Conservation (phyloP, 345 rosid species). For the Lepidium aucheri region DNA sequence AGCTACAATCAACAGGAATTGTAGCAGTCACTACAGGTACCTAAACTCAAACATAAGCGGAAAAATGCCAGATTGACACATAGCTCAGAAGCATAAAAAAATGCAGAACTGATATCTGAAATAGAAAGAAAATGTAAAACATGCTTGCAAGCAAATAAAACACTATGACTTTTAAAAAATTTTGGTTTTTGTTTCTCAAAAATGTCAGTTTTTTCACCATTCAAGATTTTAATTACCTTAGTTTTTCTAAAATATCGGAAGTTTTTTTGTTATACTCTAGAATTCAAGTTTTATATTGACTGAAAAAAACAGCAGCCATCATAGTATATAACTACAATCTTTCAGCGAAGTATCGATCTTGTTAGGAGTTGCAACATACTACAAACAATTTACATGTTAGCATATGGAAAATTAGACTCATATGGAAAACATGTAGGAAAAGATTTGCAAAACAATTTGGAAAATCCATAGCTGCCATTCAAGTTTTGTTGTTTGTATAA, state of each 20-base stretch:
- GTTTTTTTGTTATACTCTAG: too few species aligned
- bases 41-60: conserved; percentile 33
- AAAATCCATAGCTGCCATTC: neutral
- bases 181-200: too few species aligned
- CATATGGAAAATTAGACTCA: neutral
- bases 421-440: neutral
- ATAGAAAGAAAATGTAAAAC: neutral
- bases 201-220: too few species aligned
- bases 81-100: neutral
- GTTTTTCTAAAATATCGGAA: too few species aligned
- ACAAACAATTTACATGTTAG: neutral
- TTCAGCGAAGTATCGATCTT: neutral
- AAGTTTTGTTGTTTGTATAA: neutral
- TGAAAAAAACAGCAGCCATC: too few species aligned
- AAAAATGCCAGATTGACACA: conserved; percentile 5
- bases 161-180: too few species aligned
- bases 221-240: too few species aligned
- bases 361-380: conserved; percentile 1
- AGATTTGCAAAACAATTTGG: neutral
- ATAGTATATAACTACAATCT: neutral
- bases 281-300: too few species aligned
- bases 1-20: conserved; percentile 64
- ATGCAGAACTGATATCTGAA: neutral
- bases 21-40: conserved; percentile 94
- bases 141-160: neutral